Conservation (phyloP, 345 rosid species). For the Populus ilicifolia region DNA sequence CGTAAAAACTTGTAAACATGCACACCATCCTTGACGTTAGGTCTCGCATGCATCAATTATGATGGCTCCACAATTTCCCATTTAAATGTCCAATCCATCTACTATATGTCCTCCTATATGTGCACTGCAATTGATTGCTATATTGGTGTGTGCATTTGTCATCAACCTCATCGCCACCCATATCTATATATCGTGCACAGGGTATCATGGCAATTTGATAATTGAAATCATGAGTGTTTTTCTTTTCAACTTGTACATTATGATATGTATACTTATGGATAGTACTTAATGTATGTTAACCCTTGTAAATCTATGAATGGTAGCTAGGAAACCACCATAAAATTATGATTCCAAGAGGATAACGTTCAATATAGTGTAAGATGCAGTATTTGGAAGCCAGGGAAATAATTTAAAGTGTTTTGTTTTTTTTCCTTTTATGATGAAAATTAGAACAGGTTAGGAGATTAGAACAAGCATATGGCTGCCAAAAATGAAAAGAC, state of each 20-base stretch:
- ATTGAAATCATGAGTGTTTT: background rate
- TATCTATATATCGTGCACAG: background rate
- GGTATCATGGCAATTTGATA: slow-evolving; percentile 27
- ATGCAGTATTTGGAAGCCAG: no score
- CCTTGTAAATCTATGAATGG: background rate
- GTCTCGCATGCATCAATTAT: slow-evolving; percentile 32
- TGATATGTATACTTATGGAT: background rate
- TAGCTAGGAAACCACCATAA: background rate
- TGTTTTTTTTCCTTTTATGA: background rate
- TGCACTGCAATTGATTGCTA: slow-evolving; percentile 24
- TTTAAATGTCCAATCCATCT: slow-evolving; percentile 20
- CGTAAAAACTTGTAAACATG: background rate
- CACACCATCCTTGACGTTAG: slow-evolving; percentile 1
- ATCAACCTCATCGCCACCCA: slow-evolving; percentile 5
- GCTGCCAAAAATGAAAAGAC: background rate
- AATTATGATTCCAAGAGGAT: no score
- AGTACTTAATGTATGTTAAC: background rate
- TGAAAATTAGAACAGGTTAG: background rate
- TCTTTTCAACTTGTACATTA: slow-evolving; percentile 32
- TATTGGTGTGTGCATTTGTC: slow-evolving; percentile 21
- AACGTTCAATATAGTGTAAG: no score
- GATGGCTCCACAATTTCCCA: background rate
- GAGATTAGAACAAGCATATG: background rate
- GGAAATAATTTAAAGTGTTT: background rate
- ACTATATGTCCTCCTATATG: background rate